A percentile compares a stretch with the other conserved stretches of the same genome.
Evolutionary conservation across 495 filamentous ascomycete genomes (phyloP).

Genomic region (Penicillium paradoxum): DNA sequence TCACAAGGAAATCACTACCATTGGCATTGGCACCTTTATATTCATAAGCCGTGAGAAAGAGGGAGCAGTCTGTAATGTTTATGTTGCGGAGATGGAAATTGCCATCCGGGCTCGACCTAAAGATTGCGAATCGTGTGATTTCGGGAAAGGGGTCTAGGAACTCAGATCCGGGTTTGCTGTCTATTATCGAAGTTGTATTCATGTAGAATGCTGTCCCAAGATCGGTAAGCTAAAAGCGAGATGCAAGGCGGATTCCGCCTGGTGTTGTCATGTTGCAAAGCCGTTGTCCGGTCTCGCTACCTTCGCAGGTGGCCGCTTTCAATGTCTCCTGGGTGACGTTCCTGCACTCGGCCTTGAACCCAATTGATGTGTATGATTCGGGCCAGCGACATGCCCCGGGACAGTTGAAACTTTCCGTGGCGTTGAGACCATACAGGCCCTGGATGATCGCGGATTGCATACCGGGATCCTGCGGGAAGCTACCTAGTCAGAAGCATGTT

Average conservation of each 20-base stretch:
- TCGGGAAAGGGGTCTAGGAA: slow-evolving; percentile 11
- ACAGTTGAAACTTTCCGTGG: slow-evolving; percentile 11
- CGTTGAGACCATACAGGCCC: slow-evolving; percentile 12
- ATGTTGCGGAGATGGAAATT: slow-evolving; percentile 5
- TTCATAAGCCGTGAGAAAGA: slow-evolving; percentile 12
- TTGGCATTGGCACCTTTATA: slow-evolving; percentile 9
- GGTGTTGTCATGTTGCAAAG: slow-evolving; percentile 3
- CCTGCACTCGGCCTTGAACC: slow-evolving; percentile 14
- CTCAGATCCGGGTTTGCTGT: not conserved
- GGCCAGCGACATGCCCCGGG: slow-evolving; percentile 12
- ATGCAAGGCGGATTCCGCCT: not conserved
- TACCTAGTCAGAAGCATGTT: slow-evolving; percentile 9
- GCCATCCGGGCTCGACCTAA: slow-evolving; percentile 4
- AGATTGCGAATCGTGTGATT: slow-evolving; percentile 14
- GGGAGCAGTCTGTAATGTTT: slow-evolving; percentile 18
- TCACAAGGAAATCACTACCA: slow-evolving; percentile 12
- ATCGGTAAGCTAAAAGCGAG: not conserved
- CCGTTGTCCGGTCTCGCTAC: not conserved
- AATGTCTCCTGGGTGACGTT: slow-evolving; percentile 17
- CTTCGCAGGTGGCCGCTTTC: slow-evolving; percentile 9
- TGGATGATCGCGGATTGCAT: slow-evolving; percentile 14
- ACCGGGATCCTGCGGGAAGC: slow-evolving; percentile 12
- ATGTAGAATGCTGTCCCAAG: not conserved
- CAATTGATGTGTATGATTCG: slow-evolving; percentile 15
- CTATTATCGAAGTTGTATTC: not conserved